phyloP scores from a whole-genome alignment of 139 green algal species.

The Picochlorum sp. region DNA sequence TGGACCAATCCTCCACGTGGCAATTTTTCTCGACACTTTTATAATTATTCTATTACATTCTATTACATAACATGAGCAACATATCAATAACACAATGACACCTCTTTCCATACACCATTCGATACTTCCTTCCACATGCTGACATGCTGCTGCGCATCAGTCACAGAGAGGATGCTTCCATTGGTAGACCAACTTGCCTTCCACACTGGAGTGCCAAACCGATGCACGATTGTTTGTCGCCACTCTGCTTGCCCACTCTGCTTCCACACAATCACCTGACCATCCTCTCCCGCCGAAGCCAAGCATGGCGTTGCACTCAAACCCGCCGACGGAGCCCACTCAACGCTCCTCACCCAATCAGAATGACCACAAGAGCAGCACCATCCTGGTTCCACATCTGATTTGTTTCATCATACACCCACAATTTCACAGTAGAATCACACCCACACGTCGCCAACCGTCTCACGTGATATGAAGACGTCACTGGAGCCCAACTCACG shows the following conservation, averaged over 20 bases:
- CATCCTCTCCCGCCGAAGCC: slow-evolving; percentile 86
- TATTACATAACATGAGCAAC: no score
- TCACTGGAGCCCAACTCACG: slow-evolving; percentile 84
- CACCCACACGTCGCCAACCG: slow-evolving; percentile 73
- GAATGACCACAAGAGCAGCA: slow-evolving; percentile 63
- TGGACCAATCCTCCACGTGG: no score
- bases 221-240: slow-evolving; percentile 60
- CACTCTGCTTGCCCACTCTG: slow-evolving; percentile 44
- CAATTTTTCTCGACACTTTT: no score
- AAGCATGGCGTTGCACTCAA: slow-evolving; percentile 71
- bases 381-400: slow-evolving; percentile 67
- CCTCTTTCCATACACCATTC: slow-evolving; percentile 86
- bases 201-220: slow-evolving; percentile 72
- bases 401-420: slow-evolving; percentile 38
- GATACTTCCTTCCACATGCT: slow-evolving; percentile 92
- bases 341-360: slow-evolving; percentile 93
- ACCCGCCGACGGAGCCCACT: slow-evolving; percentile 88
- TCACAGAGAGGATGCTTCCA: slow-evolving; percentile 85
- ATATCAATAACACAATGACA: slow-evolving; percentile 20
- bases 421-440: slow-evolving; percentile 85
- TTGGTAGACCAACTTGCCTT: slow-evolving; percentile 85
- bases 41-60: no score
- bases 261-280: slow-evolving; percentile 78
- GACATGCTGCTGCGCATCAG: slow-evolving; percentile 66
- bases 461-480: slow-evolving; percentile 51